Evolutionary conservation across 441 rosid genomes (phyloP).

Genomic region (Erodium trifolium): DNA sequence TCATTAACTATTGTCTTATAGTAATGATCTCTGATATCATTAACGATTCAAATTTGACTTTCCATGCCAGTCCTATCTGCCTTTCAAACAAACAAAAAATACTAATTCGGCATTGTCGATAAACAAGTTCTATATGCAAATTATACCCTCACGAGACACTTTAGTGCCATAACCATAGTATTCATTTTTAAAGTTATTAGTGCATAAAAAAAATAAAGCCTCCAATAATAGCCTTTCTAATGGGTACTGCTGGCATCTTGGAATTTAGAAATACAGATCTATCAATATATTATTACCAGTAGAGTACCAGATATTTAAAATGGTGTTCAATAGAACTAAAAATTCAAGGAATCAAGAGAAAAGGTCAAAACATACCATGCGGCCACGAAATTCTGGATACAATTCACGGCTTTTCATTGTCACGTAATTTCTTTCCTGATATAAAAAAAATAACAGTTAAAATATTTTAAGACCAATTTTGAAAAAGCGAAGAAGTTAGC

Average conservation of each 20-base stretch:
- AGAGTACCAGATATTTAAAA: not conserved
- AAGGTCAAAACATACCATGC: constrained; percentile 62
- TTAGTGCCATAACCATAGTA: not conserved
- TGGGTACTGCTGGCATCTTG: constrained; percentile 1
- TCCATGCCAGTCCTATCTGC: constrained; percentile 4
- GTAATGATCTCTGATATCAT: not conserved
- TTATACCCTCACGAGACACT: not conserved
- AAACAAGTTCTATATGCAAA: not conserved
- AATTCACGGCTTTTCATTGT: constrained; percentile 59
- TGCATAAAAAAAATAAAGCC: constrained; percentile 4
- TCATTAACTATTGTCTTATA: not conserved
- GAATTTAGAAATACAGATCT: not conserved
- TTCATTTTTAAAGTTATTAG: not conserved
- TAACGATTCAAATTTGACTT: not conserved
- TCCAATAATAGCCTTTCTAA: not conserved
- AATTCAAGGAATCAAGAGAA: not conserved
- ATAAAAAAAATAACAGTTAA: constrained; percentile 19
- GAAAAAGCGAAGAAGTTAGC: constrained; percentile 11
- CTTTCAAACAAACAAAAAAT: not conserved
- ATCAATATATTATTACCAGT: not conserved
- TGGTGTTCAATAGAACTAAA: not conserved
- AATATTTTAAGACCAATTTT: constrained; percentile 18
- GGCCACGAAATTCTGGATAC: constrained; percentile 95
- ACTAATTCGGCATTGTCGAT: not conserved
- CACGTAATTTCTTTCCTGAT: constrained; percentile 84